Evolutionary conservation across 2,329 filamentous ascomycete genomes (phyloP), one percentile per base, ranked within the genome.

Genomic region (Fusarium succisae): DNA sequence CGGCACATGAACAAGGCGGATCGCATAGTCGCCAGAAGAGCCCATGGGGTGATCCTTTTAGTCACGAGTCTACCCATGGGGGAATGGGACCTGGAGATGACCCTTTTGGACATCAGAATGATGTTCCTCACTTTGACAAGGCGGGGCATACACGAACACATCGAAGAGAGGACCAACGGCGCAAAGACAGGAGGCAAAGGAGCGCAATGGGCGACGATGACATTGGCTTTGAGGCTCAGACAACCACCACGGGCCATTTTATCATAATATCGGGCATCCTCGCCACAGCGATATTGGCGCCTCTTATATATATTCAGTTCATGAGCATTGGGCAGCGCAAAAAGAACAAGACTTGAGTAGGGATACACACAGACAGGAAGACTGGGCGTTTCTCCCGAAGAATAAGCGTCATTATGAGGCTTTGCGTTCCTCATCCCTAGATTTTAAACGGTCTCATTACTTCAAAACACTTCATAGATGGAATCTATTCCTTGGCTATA

Each of bases 61-160:
- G 59, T 10, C 63, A 74, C 15, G 61, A 77, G 28, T 50, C 62
- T 44, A 24, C 47, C 28, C 72, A 78, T 51, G 77, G 76, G 24
- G 91, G 91, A 1, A 92, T 92, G 85, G 90, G 90, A 0, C 86
- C 87, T 5, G 91, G 90, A 1, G 87, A 88, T 64, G 83, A 86
- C 45, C 85, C 86, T 11, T 88, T 83, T 73, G 78, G 80, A 4
- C 78, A 82, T 58, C 81, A 85, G 38, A 85, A 89, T 63, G 86
- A 91, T 39, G 86, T 94, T 38, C 90, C 91, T 74, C 93, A 98
- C 83, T 99, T 98, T 76, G 92, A 98, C 83, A 88, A 89, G 45
- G 86, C 84, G 47, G 87, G 88, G 15, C 95, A 98, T 82, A 90
- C 91, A 77, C 87, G 90, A 70, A 97, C 94, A 67, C 94, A 97